Percentiles rank a stretch among this genome's conserved stretches.
phyloP scores from a whole-genome alignment of 1,284 basidiomycete genomes.

The Moesziomyces sp. region DNA sequence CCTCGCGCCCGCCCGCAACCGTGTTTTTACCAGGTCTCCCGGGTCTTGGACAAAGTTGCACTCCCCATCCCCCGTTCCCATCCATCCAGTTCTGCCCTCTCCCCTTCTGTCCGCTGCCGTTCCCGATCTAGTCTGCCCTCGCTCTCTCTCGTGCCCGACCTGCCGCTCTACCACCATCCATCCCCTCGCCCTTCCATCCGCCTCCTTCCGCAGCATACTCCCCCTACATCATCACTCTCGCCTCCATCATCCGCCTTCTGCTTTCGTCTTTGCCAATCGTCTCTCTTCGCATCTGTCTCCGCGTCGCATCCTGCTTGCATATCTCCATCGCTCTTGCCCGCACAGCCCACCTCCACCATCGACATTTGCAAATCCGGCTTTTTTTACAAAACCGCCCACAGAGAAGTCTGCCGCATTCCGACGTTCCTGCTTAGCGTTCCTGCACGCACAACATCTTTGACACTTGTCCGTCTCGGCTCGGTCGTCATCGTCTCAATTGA shows the following conservation, averaged over 20 bases:
- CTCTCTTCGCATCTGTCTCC: conserved; percentile 12
- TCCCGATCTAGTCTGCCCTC: conserved; percentile 16
- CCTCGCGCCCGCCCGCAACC: neutral
- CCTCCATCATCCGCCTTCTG: neutral
- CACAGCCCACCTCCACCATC: conserved; percentile 36
- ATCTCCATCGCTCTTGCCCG: conserved; percentile 17
- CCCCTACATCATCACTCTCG: conserved; percentile 7
- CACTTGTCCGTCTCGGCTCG: neutral
- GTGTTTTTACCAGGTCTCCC: neutral
- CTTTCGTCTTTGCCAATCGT: conserved; percentile 1
- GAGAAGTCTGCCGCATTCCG: conserved; percentile 9
- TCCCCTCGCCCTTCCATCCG: conserved; percentile 1
- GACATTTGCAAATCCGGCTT: conserved; percentile 13
- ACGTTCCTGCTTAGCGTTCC: conserved; percentile 9
- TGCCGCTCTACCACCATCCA: conserved; percentile 20
- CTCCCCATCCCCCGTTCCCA: neutral
- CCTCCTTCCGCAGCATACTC: conserved; percentile 1
- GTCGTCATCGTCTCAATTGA: neutral
- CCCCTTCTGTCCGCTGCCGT: conserved; percentile 3
- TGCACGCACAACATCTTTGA: neutral
- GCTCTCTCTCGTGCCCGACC: conserved; percentile 26
- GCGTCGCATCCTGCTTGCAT: conserved; percentile 5
- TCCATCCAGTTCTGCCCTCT: conserved; percentile 2
- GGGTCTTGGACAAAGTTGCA: neutral
- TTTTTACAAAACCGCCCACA: neutral